Percentiles rank a stretch among this genome's conserved stretches.
phyloP scores from a whole-genome alignment of 2,329 filamentous ascomycete genomes.

The Acephala macrosclerotiorum region DNA sequence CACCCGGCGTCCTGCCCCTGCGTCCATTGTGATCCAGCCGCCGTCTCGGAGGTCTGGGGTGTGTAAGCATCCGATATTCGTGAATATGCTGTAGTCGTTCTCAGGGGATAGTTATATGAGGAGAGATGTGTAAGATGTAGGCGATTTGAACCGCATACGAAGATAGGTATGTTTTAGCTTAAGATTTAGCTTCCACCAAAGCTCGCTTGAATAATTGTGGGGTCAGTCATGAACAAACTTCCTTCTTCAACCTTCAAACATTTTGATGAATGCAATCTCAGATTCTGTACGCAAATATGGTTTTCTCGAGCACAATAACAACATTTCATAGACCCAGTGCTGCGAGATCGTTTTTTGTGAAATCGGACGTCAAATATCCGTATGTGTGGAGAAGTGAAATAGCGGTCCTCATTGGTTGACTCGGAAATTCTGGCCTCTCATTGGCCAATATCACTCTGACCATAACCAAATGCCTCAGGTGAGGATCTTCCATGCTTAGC shows the following conservation, averaged over 20 bases:
- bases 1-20: background rate
- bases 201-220: background rate
- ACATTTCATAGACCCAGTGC: too few relatives aligned
- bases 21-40: background rate
- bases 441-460: background rate
- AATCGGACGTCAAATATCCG: background rate
- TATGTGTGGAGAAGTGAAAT: background rate
- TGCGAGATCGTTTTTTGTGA: background rate
- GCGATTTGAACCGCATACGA: background rate
- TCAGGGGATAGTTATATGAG: background rate
- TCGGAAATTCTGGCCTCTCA: background rate
- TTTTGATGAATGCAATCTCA: too few relatives aligned
- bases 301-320: too few relatives aligned
- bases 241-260: too few relatives aligned
- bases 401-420: background rate
- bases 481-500: background rate
- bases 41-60: slow-evolving; percentile 6
- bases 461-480: background rate
- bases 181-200: background rate
- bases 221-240: background rate
- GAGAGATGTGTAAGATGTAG: background rate
- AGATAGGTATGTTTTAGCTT: background rate
- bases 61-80: background rate
- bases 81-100: too few relatives aligned
- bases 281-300: too few relatives aligned